A percentile compares a stretch with the other conserved stretches of the same genome.
Conservation (phyloP, 805 yeast species). For the Cyberlindnera amylophila region DNA sequence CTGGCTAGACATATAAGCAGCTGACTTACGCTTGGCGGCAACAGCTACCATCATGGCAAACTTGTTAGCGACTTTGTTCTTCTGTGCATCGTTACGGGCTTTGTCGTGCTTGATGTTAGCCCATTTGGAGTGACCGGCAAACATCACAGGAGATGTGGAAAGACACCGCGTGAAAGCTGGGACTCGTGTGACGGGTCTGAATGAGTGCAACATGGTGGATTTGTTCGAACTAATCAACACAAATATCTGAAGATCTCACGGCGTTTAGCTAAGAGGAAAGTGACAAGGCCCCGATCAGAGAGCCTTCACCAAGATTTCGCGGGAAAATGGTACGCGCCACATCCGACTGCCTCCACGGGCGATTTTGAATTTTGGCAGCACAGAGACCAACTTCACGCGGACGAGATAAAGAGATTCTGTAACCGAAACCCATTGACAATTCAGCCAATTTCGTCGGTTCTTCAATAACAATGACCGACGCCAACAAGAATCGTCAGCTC, state of each 20-base stretch:
- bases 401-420: too few species aligned
- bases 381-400: neutral
- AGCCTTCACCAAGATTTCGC: neutral
- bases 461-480: slow-evolving; percentile 8
- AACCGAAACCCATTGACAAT: too few species aligned
- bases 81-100: slow-evolving; percentile 84
- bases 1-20: neutral
- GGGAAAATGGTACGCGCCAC: slow-evolving; percentile 1
- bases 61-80: slow-evolving; percentile 63
- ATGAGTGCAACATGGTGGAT: neutral
- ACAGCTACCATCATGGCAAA: slow-evolving; percentile 70
- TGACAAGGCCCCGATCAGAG: too few species aligned
- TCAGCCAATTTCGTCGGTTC: neutral
- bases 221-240: too few species aligned
- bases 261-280: neutral
- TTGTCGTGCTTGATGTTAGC: slow-evolving; percentile 91
- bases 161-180: slow-evolving; percentile 3
- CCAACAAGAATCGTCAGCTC: slow-evolving; percentile 66
- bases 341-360: neutral
- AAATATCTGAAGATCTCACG: too few species aligned
- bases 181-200: slow-evolving; percentile 1
- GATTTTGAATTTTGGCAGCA: slow-evolving; percentile 2
- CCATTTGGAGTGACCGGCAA: slow-evolving; percentile 90
- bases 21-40: slow-evolving; percentile 52
- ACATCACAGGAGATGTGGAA: slow-evolving; percentile 4